phyloP scores from a whole-genome alignment of 106 monocot genomes.

The Dendrobium officinale region DNA sequence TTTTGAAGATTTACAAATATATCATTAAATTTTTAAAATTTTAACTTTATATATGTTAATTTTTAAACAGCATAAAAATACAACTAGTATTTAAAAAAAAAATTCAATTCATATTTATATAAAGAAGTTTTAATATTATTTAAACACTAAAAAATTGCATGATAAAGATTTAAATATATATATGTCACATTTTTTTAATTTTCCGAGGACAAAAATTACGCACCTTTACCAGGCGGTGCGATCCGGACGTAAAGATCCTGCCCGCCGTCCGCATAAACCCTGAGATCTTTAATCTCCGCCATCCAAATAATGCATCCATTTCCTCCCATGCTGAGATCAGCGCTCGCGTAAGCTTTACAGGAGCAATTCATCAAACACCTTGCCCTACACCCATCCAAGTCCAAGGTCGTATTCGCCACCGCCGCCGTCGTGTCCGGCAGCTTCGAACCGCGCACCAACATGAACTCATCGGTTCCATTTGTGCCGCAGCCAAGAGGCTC shows the following conservation, averaged over 20 bases:
- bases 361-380: constrained; percentile 44
- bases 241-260: constrained; percentile 46
- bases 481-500: constrained; percentile 21
- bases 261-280: constrained; percentile 13
- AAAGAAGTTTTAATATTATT: too few relatives aligned
- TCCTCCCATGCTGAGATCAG: constrained; percentile 15
- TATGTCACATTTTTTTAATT: too few relatives aligned
- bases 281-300: constrained; percentile 29
- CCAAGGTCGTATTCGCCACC: constrained; percentile 18
- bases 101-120: too few relatives aligned
- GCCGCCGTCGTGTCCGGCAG: constrained; percentile 24
- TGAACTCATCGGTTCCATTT: constrained; percentile 23
- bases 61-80: too few relatives aligned
- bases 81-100: too few relatives aligned
- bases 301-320: constrained; percentile 56
- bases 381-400: constrained; percentile 21
- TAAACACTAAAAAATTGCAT: too few relatives aligned
- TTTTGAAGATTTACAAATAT: too few relatives aligned
- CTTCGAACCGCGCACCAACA: constrained; percentile 13
- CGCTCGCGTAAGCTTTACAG: constrained; percentile 46
- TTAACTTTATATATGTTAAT: too few relatives aligned
- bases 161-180: too few relatives aligned
- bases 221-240: neutral
- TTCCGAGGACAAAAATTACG: too few relatives aligned
- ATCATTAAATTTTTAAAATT: too few relatives aligned